Conservation (phyloP, 805 yeast species). For the Candida parachauliodes region DNA sequence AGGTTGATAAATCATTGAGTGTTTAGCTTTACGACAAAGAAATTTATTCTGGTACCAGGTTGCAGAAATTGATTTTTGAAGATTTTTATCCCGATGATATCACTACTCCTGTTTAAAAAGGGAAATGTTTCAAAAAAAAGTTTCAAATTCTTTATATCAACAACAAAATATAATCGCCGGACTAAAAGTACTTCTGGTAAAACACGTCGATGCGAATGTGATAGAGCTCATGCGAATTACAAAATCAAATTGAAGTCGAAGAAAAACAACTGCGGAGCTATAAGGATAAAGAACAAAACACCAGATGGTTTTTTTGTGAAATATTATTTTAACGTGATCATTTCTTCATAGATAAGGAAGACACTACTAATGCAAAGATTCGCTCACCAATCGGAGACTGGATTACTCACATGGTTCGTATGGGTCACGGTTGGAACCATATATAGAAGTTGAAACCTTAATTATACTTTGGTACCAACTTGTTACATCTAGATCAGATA, state of each 20-base stretch:
- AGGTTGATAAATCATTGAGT: neutral
- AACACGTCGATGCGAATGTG: neutral
- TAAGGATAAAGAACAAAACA: neutral
- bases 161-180: neutral
- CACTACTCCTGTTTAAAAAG: neutral
- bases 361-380: neutral
- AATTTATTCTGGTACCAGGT: slow-evolving; percentile 1
- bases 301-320: neutral
- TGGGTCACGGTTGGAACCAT: neutral
- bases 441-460: neutral
- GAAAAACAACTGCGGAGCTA: neutral
- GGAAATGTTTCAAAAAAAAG: neutral
- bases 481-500: neutral
- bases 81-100: neutral
- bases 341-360: neutral
- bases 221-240: neutral
- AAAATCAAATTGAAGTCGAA: neutral
- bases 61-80: neutral
- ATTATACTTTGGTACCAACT: neutral
- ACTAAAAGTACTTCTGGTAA: neutral
- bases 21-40: neutral
- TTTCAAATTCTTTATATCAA: neutral
- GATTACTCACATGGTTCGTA: neutral
- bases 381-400: slow-evolving; percentile 1
- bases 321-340: slow-evolving; percentile 1